phyloP scores from a whole-genome alignment of 2,329 filamentous ascomycete genomes.

The Podosphaera aphanis region DNA sequence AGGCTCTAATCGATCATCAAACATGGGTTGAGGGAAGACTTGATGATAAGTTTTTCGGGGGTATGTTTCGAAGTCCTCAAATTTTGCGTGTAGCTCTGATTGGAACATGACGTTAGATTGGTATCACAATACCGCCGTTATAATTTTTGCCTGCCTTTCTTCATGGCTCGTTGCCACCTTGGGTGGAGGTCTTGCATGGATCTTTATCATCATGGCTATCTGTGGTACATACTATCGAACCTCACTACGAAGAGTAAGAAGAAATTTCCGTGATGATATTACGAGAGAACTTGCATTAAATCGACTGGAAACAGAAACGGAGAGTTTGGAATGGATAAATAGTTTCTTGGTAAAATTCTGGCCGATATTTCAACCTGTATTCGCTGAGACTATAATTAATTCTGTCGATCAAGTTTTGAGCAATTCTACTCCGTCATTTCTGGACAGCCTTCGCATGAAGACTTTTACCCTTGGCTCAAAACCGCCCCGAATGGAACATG shows the following conservation, averaged over 20 bases:
- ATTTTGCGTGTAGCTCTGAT: slow-evolving; percentile 3
- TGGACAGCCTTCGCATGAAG: slow-evolving; percentile 83
- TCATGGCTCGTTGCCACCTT: slow-evolving; percentile 81
- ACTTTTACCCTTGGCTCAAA: slow-evolving; percentile 88
- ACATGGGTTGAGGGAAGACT: slow-evolving; percentile 68
- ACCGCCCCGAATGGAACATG: slow-evolving; percentile 85
- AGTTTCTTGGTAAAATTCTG: slow-evolving; percentile 97
- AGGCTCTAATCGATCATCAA: slow-evolving; percentile 63
- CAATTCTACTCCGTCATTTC: slow-evolving; percentile 69
- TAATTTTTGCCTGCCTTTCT: slow-evolving; percentile 71
- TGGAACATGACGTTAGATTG: slow-evolving; percentile 37
- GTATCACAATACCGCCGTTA: slow-evolving; percentile 94
- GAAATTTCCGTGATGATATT: slow-evolving; percentile 90
- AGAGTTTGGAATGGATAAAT: slow-evolving; percentile 97
- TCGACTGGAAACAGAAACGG: slow-evolving; percentile 68
- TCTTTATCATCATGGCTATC: slow-evolving; percentile 75
- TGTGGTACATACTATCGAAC: slow-evolving; percentile 95
- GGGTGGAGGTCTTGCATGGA: slow-evolving; percentile 78
- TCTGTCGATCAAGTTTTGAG: slow-evolving; percentile 92
- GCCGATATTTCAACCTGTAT: slow-evolving; percentile 91
- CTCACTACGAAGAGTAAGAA: slow-evolving; percentile 72
- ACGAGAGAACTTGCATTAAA: slow-evolving; percentile 71
- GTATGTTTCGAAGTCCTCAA: slow-evolving; percentile 21
- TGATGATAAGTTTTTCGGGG: slow-evolving; percentile 76
- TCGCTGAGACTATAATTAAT: slow-evolving; percentile 76